Evolutionary conservation across 176 grass and related monocot genomes (phyloP).

Genomic region (Tuctoria greenei): DNA sequence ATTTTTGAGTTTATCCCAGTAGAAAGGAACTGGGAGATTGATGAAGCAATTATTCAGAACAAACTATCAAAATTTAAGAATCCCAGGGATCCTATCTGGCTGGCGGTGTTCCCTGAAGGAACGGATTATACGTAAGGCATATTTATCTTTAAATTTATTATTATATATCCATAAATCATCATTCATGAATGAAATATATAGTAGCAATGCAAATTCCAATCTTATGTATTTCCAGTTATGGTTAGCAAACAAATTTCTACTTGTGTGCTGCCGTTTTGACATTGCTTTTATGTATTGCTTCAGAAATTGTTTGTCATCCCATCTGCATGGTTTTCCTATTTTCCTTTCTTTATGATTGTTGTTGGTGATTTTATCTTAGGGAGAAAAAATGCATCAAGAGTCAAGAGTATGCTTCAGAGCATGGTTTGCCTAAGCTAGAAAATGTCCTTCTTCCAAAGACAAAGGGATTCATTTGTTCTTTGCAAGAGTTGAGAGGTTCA

Average conservation of each 20-base stretch:
- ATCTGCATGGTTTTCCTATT: slow-evolving; percentile 16
- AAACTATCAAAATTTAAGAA: slow-evolving; percentile 67
- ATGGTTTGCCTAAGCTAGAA: slow-evolving; percentile 73
- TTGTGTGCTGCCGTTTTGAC: neutral
- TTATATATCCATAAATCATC: neutral
- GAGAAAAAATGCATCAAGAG: slow-evolving; percentile 82
- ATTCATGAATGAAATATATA: slow-evolving; percentile 11
- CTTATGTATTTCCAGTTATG: slow-evolving; percentile 10
- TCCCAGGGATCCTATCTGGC: slow-evolving; percentile 75
- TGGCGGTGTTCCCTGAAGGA: slow-evolving; percentile 90
- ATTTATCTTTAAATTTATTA: slow-evolving; percentile 24
- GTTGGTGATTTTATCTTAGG: slow-evolving; percentile 56
- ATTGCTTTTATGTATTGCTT: slow-evolving; percentile 10
- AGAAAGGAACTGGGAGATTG: slow-evolving; percentile 92
- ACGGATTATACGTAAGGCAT: slow-evolving; percentile 89
- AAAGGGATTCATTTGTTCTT: slow-evolving; percentile 76
- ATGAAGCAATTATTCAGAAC: slow-evolving; percentile 68
- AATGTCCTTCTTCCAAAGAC: slow-evolving; percentile 87
- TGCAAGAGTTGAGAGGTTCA: slow-evolving; percentile 64
- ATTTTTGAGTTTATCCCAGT: slow-evolving; percentile 94
- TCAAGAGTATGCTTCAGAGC: slow-evolving; percentile 67
- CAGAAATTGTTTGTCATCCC: slow-evolving; percentile 21
- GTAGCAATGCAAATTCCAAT: neutral
- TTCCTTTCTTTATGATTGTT: slow-evolving; percentile 25
- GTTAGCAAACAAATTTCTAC: neutral